These are phyloP conservation scores for Colletotrichum agaves DNA, from an alignment of 2,329 filamentous ascomycete species.

Conservation along the genomic window DNA sequence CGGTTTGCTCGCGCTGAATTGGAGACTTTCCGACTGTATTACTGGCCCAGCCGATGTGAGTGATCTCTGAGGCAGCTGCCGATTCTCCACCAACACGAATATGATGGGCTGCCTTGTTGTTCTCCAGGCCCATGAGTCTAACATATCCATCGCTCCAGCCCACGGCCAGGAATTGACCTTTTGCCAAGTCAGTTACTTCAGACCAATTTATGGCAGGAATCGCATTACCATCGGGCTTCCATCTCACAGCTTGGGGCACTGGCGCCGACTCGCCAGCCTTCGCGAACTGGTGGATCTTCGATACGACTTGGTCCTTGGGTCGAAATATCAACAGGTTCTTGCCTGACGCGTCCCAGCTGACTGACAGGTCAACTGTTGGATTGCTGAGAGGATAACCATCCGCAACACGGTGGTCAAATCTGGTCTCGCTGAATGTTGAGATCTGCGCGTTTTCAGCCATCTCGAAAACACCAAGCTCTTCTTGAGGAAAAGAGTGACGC, in stretches of 20 bases:
- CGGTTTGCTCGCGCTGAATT: slow-evolving; percentile 32
- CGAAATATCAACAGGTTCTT: slow-evolving; percentile 81
- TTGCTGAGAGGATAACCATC: slow-evolving; percentile 76
- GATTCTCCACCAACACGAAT: slow-evolving; percentile 63
- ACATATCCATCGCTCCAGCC: slow-evolving; percentile 86
- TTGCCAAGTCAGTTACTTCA: not conserved
- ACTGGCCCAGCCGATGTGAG: slow-evolving; percentile 65
- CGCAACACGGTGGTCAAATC: slow-evolving; percentile 65
- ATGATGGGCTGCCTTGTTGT: slow-evolving; percentile 82
- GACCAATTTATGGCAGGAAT: not conserved
- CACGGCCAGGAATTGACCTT: slow-evolving; percentile 81
- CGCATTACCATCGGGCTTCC: slow-evolving; percentile 74
- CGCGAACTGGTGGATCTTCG: slow-evolving; percentile 60
- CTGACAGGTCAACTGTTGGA: slow-evolving; percentile 86
- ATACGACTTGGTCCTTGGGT: slow-evolving; percentile 76
- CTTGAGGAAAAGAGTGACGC: slow-evolving; percentile 7
- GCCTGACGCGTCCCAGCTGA: slow-evolving; percentile 72
- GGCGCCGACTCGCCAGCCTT: slow-evolving; percentile 53
- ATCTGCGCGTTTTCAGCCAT: slow-evolving; percentile 50
- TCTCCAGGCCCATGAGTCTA: slow-evolving; percentile 81
- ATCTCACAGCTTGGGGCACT: slow-evolving; percentile 62
- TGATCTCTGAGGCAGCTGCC: slow-evolving; percentile 52
- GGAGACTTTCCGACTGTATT: slow-evolving; percentile 48
- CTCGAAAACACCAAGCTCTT: slow-evolving; percentile 30
- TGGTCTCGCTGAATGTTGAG: slow-evolving; percentile 65